Evolutionary conservation across 2,329 filamentous ascomycete genomes (phyloP).

Genomic region (Fusarium metavorans): DNA sequence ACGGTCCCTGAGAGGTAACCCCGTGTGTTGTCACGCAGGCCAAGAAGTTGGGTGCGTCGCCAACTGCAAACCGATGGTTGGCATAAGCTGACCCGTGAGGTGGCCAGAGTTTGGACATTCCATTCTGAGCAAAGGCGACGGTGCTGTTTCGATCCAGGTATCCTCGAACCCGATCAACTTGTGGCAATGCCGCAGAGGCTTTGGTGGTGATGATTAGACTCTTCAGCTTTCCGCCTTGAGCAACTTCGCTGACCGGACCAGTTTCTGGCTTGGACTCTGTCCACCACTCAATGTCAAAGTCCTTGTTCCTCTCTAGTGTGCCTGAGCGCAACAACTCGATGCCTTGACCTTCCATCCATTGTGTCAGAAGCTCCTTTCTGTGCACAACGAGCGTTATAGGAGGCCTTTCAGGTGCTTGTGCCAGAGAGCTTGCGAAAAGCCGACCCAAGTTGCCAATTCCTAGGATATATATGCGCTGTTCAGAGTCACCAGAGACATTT

Average conservation of each 20-base stretch:
- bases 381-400: slow-evolving; percentile 87
- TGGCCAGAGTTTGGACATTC: slow-evolving; percentile 78
- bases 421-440: slow-evolving; percentile 80
- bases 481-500: slow-evolving; percentile 14
- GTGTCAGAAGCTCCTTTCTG: slow-evolving; percentile 60
- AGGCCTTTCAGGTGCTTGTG: slow-evolving; percentile 69
- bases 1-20: slow-evolving; percentile 62
- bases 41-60: slow-evolving; percentile 74
- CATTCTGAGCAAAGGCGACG: slow-evolving; percentile 88
- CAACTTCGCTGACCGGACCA: slow-evolving; percentile 56
- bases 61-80: slow-evolving; percentile 52
- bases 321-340: slow-evolving; percentile 58
- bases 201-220: slow-evolving; percentile 87
- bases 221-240: slow-evolving; percentile 62
- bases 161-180: slow-evolving; percentile 67
- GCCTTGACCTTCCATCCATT: slow-evolving; percentile 59
- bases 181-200: slow-evolving; percentile 73
- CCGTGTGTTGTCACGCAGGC: slow-evolving; percentile 73
- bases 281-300: slow-evolving; percentile 68
- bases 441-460: slow-evolving; percentile 86
- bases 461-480: slow-evolving; percentile 77
- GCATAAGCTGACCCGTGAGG: slow-evolving; percentile 61
- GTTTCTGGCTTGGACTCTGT: slow-evolving; percentile 55
- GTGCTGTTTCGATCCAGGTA: slow-evolving; percentile 75
- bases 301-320: slow-evolving; percentile 46